These are phyloP conservation scores for Abrus pulchellus DNA, from an alignment of 306 rosid genomes.

Conservation along the genomic window DNA sequence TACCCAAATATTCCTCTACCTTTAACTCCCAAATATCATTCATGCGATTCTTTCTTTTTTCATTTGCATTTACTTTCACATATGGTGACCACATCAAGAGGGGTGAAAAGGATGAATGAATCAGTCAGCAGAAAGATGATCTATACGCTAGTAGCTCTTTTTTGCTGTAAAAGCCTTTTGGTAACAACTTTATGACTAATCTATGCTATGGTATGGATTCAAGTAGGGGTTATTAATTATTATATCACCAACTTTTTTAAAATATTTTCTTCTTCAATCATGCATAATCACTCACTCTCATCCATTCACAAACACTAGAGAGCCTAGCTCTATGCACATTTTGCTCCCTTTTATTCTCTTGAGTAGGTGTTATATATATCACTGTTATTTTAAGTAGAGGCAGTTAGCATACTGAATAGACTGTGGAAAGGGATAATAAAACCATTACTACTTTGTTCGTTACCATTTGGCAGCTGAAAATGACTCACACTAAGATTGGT, in stretches of 20 bases:
- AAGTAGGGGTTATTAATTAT: constrained; percentile 5
- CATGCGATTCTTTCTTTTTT: constrained; percentile 39
- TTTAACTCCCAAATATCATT: constrained; percentile 48
- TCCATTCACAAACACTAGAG: neutral
- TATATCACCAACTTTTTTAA: too few relatives aligned
- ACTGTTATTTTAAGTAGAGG: constrained; percentile 13
- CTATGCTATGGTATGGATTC: constrained; percentile 28
- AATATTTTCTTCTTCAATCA: neutral
- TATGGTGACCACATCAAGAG: constrained; percentile 31
- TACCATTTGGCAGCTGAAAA: constrained; percentile 7
- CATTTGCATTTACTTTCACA: constrained; percentile 27
- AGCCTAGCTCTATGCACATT: constrained; percentile 27
- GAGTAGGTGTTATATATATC: constrained; percentile 26
- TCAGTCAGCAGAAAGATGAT: constrained; percentile 16
- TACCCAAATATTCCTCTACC: constrained; percentile 46
- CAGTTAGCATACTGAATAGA: constrained; percentile 5
- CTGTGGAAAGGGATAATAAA: neutral
- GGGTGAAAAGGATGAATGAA: constrained; percentile 39
- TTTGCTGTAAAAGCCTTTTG: constrained; percentile 40
- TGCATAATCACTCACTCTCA: constrained; percentile 36
- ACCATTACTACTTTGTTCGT: neutral
- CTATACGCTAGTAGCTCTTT: constrained; percentile 37
- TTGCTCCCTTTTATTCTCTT: constrained; percentile 32
- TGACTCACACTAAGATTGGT: neutral
- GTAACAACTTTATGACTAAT: constrained; percentile 35